These are phyloP conservation scores for Chenopodium berlandieri DNA, from an alignment of 148 eudicot species.

Conservation along the genomic window DNA sequence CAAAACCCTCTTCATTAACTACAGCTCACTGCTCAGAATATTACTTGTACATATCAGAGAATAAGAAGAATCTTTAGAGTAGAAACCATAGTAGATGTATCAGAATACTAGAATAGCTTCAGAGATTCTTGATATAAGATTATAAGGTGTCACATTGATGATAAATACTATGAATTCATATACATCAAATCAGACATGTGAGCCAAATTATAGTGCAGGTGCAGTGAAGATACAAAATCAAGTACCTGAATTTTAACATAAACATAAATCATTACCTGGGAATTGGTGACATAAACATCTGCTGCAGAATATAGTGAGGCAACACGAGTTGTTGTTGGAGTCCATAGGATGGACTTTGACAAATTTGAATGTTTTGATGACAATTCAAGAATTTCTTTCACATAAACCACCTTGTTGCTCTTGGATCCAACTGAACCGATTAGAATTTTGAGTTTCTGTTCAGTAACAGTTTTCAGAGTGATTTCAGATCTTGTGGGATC, in stretches of 20 bases:
- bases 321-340: conserved; percentile 85
- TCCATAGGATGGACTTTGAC: conserved; percentile 80
- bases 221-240: neutral
- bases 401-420: conserved; percentile 86
- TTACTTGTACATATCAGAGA: neutral
- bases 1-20: neutral
- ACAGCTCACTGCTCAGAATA: neutral
- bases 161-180: neutral
- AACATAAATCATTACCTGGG: conserved; percentile 51
- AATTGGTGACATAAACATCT: conserved; percentile 86
- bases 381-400: conserved; percentile 63
- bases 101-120: neutral
- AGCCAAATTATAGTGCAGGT: neutral
- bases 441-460: conserved; percentile 60
- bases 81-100: neutral
- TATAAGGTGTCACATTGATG: neutral
- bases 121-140: neutral
- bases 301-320: conserved; percentile 97
- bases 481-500: neutral
- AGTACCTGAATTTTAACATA: neutral
- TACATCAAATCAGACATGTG: neutral
- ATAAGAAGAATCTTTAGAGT: neutral
- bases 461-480: conserved; percentile 14
- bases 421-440: conserved; percentile 98
- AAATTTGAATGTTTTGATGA: conserved; percentile 59